A percentile compares a stretch with the other conserved stretches of the same genome.
phyloP scores from a whole-genome alignment of 2,329 filamentous ascomycete species.

The Alternaria brassicae region DNA sequence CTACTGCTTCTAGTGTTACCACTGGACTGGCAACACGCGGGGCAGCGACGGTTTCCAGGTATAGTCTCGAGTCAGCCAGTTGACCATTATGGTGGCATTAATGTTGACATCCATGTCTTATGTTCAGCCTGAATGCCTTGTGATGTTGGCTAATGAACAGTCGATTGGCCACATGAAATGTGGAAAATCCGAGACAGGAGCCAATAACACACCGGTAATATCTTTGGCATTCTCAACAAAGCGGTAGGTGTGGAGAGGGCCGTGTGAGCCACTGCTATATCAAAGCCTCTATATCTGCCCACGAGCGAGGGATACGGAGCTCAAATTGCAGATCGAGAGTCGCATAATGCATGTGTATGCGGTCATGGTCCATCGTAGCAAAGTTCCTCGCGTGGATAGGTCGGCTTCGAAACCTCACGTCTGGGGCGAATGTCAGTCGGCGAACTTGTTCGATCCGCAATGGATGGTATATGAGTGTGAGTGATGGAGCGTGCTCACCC shows the following conservation, averaged over 20 bases:
- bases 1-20: neutral
- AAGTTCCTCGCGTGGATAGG: neutral
- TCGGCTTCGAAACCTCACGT: neutral
- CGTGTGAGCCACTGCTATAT: neutral
- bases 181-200: neutral
- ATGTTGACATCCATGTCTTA: conserved; percentile 11
- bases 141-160: neutral
- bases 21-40: neutral
- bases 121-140: conserved; percentile 25
- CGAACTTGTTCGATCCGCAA: conserved; percentile 6
- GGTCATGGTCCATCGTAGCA: neutral
- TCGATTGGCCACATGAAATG: neutral
- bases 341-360: neutral
- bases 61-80: neutral
- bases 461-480: neutral
- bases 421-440: neutral
- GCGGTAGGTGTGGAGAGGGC: neutral
- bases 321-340: neutral
- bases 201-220: neutral
- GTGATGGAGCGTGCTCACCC: neutral
- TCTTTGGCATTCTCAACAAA: neutral
- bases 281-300: neutral
- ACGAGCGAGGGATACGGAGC: neutral
- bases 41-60: neutral
- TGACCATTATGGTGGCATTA: neutral